Base-by-base conservation (phyloP, 208 protist genomes). In the Leishmania mexicana region DNA sequence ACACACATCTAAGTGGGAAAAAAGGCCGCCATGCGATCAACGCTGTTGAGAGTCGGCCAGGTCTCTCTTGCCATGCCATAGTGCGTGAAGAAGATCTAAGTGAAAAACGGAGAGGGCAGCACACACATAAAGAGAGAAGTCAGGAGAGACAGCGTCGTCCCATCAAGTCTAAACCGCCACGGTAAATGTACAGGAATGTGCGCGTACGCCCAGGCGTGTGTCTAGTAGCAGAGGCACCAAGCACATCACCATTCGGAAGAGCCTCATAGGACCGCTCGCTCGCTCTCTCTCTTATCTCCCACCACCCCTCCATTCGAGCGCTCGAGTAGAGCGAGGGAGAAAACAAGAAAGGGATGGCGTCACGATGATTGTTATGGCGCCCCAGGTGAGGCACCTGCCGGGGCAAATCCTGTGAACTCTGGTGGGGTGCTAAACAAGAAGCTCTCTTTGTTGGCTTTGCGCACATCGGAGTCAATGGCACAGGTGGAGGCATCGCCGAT, bases 381-480 rank as follows among this genome's bases (percentile, higher is more conserved):
- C 1, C 57, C 86, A 5, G 80, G 64, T 5, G 64, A 73, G 3
- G 62, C 28, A 0, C 62, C 75, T 64, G 70, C 80, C 6, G 45
- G 51, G 31, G 77, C 57, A 54, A 96, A 96, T 2, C 92, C 93
- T 5, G 92, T 90, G 74, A 96, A 95, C 78, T 91, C 89, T 3
- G 93, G 93, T 35, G 93, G 93, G 10, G 93, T 96, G 73, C 85
- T 89, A 70, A 96, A 96, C 24, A 94, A 57, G 60, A 83, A 84
- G 65, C 86, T 89, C 67, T 87, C 79, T 49, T 89, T 83, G 49
- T 89, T 84, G 4, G 64, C 75, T 45, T 84, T 84, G 8, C 80
- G 74, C 38, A 83, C 84, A 58, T 83, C 76, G 31, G 84, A 87
- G 65, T 87, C 84, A 24, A 81, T 57, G 31, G 73, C 80, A 47